These are phyloP conservation scores for Leccinum fallax DNA, from an alignment of 1,284 basidiomycete species.

Conservation along the genomic window DNA sequence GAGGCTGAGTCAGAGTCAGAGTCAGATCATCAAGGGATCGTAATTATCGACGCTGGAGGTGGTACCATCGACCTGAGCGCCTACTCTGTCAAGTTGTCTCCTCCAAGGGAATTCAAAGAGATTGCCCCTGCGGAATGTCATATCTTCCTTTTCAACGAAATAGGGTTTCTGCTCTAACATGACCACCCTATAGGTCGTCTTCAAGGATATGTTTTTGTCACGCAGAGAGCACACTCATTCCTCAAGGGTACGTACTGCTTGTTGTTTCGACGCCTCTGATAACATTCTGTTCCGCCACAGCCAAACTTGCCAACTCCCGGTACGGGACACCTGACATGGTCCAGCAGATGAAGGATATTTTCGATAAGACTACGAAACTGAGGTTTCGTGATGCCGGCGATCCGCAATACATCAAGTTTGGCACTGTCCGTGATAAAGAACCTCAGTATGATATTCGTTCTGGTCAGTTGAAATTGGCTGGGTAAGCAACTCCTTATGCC, in stretches of 20 bases:
- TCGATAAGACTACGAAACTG: constrained; percentile 52
- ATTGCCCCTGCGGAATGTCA: constrained; percentile 43
- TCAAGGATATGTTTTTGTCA: constrained; percentile 46
- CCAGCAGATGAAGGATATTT: constrained; percentile 42
- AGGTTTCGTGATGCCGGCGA: constrained; percentile 43
- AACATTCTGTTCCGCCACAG: constrained; percentile 25
- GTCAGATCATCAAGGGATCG: constrained; percentile 40
- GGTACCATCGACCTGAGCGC: constrained; percentile 59
- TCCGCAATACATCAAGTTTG: constrained; percentile 50
- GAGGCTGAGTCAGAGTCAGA: constrained; percentile 12
- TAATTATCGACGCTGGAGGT: constrained; percentile 55
- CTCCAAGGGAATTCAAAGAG: constrained; percentile 38
- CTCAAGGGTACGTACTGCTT: constrained; percentile 32
- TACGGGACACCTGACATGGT: constrained; percentile 38
- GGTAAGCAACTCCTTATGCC: constrained; percentile 30
- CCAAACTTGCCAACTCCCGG: constrained; percentile 34
- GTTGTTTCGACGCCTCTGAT: background rate
- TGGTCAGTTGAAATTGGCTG: constrained; percentile 47
- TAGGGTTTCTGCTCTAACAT: background rate
- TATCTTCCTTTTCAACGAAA: background rate
- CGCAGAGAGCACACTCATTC: constrained; percentile 38
- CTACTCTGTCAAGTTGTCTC: constrained; percentile 39
- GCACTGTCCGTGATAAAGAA: constrained; percentile 46
- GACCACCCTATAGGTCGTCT: constrained; percentile 29
- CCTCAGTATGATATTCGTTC: constrained; percentile 42